Base-by-base conservation (phyloP, 2,329 filamentous ascomycete species). In the Lasiodiplodia sp. region DNA sequence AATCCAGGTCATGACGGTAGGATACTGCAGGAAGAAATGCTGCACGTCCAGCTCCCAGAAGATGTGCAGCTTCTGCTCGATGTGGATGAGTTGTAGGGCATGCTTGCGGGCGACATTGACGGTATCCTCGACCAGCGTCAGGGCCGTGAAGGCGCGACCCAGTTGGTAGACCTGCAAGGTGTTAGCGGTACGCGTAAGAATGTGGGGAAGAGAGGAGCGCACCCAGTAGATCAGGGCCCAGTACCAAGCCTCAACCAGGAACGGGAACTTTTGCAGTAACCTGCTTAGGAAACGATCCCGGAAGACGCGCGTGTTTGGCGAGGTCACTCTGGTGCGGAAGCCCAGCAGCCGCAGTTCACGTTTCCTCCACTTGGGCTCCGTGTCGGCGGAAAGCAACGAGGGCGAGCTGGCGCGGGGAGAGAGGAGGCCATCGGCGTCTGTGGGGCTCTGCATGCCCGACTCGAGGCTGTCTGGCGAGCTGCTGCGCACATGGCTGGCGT, bases 201-300 rank as follows among this genome's bases (percentile, higher is more conserved):
- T 4, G 38, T 37, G 51, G 25, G 53, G 16, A 55, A 66, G 11
- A 52, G 52, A 25, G 67, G n/a, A 37, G 75, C 86, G 73, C 85
- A 92, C 90, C 90, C 91, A 93, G 81, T 93, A 93, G 63, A 93
- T 89, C 71, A 92, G 80, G 2, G 88, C 87, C 91, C 91, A 93
- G 73, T 93, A 93, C 90, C 90, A 93, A 51, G 87, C 89, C 78
- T 93, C 91, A 1, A 89, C 88, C 34, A 93, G 78, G 75, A 93
- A 93, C 0, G 91, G 91, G 71, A 92, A 88, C 74, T 87, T 89
- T 68, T 84, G 84, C 16, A 93, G 83, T 44, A 93, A 72, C 4
- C 90, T 84, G 75, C 88, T 91, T 63, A 91, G 81, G 14, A 90
- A 78, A 57, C 87, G 85, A 70, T 87, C 84, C 71, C 85, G 83